Evolutionary conservation across 257 asterid species (phyloP), one percentile per base, ranked within the genome.

Genomic region (Cinchona pubescens): DNA sequence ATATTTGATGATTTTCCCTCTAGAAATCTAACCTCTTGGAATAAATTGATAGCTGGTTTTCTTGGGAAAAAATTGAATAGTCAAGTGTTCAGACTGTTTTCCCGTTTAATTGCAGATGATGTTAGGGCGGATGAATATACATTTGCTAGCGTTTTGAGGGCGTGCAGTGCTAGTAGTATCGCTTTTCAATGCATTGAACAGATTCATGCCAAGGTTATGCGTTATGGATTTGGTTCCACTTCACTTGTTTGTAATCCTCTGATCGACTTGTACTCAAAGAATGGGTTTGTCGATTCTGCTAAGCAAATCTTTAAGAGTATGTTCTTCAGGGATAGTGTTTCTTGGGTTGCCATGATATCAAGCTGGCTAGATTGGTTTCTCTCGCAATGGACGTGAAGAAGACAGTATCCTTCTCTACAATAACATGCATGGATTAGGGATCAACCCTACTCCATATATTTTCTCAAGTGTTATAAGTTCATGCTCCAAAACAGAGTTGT

Each of bases 341-440:
- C 97, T 78, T 90, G 96, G 98, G 95, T 93, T 82, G 94, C 96
- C 72, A 91, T 91, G 90, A 81, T 90, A 75, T 87, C 97, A n/a
- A n/a, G n/a, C n/a, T n/a, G n/a, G n/a, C n/a, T n/a, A n/a, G n/a
- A n/a, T n/a, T 19, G 95, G 96, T 75, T 88, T 91, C 80, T 90
- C 96, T 19, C 85, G 80, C 46, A 91, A 83, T 76, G 78, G 72
- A 34, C 82, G 63, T 37, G 91, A 85, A 66, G 61, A 83, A 62
- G 91, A 84, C 45, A 86, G 86, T 72, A 80, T 93, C 75, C 77
- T 65, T 45, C 89, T 93, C 58, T 93, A 93, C 63, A 65, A 79
- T 73, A 89, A 91, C 80, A 91, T 93, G 95, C 85, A 93, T 34
- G 88, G 75, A 79, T 81, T 74, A 59, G 97, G 98, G 53, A 90